Conservation (phyloP, 1,284 basidiomycete genomes). For the Hortiboletus rubellus region DNA sequence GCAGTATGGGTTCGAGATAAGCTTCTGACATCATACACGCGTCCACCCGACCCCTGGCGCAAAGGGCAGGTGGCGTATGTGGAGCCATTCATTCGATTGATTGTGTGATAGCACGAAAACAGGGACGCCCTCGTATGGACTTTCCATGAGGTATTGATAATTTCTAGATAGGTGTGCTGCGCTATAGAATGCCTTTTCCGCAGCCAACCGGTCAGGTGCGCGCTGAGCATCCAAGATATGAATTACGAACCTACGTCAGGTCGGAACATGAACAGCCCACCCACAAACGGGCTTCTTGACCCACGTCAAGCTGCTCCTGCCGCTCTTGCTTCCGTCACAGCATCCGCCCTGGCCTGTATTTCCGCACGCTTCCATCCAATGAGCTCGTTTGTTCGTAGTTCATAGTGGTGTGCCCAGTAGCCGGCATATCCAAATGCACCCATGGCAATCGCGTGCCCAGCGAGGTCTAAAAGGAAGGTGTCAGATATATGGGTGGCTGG, state of each 20-base stretch:
- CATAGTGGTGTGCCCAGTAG: constrained; percentile 70
- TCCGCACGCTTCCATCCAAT: constrained; percentile 61
- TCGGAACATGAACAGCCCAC: not conserved
- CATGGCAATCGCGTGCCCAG: constrained; percentile 66
- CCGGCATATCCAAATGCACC: constrained; percentile 63
- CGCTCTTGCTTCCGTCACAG: constrained; percentile 26
- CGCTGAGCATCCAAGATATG: not conserved
- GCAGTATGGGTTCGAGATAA: not conserved
- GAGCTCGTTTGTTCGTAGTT: constrained; percentile 56
- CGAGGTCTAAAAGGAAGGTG: constrained; percentile 48
- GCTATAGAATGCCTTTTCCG: constrained; percentile 10
- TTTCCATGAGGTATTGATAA: constrained; percentile 13
- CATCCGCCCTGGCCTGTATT: constrained; percentile 43
- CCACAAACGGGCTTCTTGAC: not conserved
- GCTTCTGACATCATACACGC: not conserved
- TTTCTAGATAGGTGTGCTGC: constrained; percentile 24
- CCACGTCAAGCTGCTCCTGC: constrained; percentile 17
- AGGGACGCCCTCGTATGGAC: not conserved
- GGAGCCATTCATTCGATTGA: not conserved
- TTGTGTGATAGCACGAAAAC: constrained; percentile 3
- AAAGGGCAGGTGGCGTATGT: constrained; percentile 1
- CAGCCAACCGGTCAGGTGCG: constrained; percentile 11
- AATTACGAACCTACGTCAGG: constrained; percentile 25
- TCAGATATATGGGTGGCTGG: not conserved
- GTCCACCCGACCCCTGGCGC: not conserved